These are phyloP conservation scores for Malus hybrid DNA, from an alignment of 331 rosid species.

Conservation along the genomic window DNA sequence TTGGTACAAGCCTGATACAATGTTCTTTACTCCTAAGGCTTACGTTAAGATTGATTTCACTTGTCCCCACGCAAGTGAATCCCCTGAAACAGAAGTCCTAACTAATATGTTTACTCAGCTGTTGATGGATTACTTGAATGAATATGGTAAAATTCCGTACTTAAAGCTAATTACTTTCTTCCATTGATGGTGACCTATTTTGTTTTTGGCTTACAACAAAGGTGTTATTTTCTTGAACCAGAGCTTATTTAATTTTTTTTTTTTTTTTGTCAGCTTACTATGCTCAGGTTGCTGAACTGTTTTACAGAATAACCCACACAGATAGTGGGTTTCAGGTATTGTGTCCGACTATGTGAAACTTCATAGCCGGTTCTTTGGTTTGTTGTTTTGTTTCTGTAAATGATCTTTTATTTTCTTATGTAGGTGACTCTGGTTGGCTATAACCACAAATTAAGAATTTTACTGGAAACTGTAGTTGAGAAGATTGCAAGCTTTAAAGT, in stretches of 20 bases:
- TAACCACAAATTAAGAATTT: constrained; percentile 72
- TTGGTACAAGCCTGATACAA: constrained; percentile 87
- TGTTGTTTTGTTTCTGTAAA: not conserved
- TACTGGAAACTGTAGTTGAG: constrained; percentile 62
- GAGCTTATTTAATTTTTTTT: constrained; percentile 1
- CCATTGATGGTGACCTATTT: not conserved
- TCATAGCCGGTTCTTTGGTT: not conserved
- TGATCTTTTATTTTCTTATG: constrained; percentile 11
- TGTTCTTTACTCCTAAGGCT: constrained; percentile 82
- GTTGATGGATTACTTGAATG: constrained; percentile 92
- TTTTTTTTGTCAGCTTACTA: constrained; percentile 55
- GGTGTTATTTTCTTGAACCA: not conserved
- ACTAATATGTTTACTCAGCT: constrained; percentile 58
- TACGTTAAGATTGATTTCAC: constrained; percentile 67
- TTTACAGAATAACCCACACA: constrained; percentile 42
- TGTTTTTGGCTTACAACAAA: not conserved
- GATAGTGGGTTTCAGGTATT: constrained; percentile 83
- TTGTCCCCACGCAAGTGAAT: constrained; percentile 75
- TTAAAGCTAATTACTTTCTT: not conserved
- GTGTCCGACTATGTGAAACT: constrained; percentile 6
- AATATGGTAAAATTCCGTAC: constrained; percentile 50
- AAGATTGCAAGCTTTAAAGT: constrained; percentile 65
- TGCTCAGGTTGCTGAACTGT: constrained; percentile 85
- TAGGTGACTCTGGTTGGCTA: constrained; percentile 77
- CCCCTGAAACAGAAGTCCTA: constrained; percentile 77